A percentile compares a stretch with the other conserved stretches of the same genome.
Conservation (phyloP, 2,329 filamentous ascomycete species). For the Pseudogymnoascus sp. region DNA sequence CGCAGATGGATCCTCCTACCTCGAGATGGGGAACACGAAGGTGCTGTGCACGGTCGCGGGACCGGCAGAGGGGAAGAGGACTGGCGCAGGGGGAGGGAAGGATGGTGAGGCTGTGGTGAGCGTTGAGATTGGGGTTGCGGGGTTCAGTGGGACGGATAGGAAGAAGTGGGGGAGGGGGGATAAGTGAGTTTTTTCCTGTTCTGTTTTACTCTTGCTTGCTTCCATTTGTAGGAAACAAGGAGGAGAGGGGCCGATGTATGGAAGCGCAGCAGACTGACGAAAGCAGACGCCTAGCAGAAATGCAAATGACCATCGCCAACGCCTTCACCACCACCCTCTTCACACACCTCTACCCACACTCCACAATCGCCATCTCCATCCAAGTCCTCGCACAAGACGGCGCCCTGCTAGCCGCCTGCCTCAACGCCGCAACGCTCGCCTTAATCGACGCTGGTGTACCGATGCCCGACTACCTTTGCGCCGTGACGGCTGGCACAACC, state of each 20-base stretch:
- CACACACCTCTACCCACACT: conserved; percentile 82
- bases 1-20: conserved; percentile 85
- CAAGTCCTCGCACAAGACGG: conserved; percentile 88
- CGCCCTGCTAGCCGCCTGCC: conserved; percentile 76
- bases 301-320: conserved; percentile 69
- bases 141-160: conserved; percentile 80
- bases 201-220: not conserved
- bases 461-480: conserved; percentile 85
- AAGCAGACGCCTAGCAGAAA: conserved; percentile 66
- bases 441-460: conserved; percentile 92
- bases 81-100: conserved; percentile 32
- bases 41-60: conserved; percentile 89
- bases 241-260: not conserved
- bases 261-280: not conserved
- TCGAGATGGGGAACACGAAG: conserved; percentile 96
- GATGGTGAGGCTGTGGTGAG: conserved; percentile 57
- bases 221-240: not conserved
- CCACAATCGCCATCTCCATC: conserved; percentile 72
- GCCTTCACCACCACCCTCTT: conserved; percentile 74
- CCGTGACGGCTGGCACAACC: conserved; percentile 79
- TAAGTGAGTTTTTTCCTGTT: conserved; percentile 50
- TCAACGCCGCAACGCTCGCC: conserved; percentile 87
- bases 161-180: conserved; percentile 69
- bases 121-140: conserved; percentile 78
- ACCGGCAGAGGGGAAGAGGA: conserved; percentile 61